Evolutionary conservation across 2,329 filamentous ascomycete species (phyloP).

Genomic region (Fusarium scirpi): DNA sequence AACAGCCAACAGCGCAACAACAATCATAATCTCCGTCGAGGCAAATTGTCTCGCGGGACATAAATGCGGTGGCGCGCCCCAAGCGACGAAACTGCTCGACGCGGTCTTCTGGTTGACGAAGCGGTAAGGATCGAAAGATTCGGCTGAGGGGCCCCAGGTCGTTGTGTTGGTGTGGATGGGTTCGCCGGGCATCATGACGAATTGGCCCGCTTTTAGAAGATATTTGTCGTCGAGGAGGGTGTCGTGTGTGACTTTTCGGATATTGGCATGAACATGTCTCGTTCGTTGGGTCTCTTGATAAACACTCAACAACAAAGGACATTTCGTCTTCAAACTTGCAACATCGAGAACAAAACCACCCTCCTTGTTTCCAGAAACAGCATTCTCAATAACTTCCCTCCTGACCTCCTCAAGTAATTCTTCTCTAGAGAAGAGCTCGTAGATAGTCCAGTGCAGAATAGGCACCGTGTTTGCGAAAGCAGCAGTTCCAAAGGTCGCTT

Average conservation of each 20-base stretch:
- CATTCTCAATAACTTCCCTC: slow-evolving; percentile 3
- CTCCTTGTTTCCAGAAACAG: slow-evolving; percentile 11
- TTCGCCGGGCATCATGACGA: slow-evolving; percentile 52
- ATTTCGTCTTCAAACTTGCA: slow-evolving; percentile 29
- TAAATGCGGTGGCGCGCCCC: slow-evolving; percentile 48
- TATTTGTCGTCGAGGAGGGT: slow-evolving; percentile 51
- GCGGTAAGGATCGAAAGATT: slow-evolving; percentile 31
- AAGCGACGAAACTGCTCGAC: slow-evolving; percentile 50
- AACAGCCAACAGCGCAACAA: slow-evolving; percentile 27
- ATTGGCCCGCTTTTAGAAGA: slow-evolving; percentile 52
- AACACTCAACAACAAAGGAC: slow-evolving; percentile 20
- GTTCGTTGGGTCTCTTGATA: slow-evolving; percentile 32
- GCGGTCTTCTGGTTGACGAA: slow-evolving; percentile 35
- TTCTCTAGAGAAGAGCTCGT: slow-evolving; percentile 29
- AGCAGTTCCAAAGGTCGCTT: slow-evolving; percentile 30
- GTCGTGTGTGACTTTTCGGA: slow-evolving; percentile 50
- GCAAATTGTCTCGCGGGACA: slow-evolving; percentile 49
- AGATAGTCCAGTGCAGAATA: slow-evolving; percentile 31
- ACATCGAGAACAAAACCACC: slow-evolving; percentile 22
- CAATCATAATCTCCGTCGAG: slow-evolving; percentile 45
- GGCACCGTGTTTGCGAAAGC: slow-evolving; percentile 36
- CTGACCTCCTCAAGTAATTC: slow-evolving; percentile 30
- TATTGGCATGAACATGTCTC: slow-evolving; percentile 30
- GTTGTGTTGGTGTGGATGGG: slow-evolving; percentile 47
- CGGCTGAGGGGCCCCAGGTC: slow-evolving; percentile 52